A percentile compares a stretch with the other conserved stretches of the same genome.
Conservation (phyloP, 169 alveolate species). For the Cryptosporidium viatorum region DNA sequence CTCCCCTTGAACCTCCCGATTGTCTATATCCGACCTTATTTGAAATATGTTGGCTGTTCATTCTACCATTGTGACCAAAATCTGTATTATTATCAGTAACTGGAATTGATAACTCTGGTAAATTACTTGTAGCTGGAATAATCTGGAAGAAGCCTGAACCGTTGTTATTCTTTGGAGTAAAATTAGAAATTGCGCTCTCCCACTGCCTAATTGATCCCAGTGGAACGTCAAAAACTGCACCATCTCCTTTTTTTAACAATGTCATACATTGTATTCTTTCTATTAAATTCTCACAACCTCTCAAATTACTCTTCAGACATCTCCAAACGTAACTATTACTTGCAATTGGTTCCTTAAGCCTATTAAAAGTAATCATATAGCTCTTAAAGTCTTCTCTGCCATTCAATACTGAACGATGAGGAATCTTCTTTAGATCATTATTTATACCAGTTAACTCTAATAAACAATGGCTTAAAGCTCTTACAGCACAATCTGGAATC, state of each 20-base stretch:
- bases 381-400: conserved; percentile 78
- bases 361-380: conserved; percentile 53
- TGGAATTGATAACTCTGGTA: conserved; percentile 62
- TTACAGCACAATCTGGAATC: conserved; percentile 44
- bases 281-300: conserved; percentile 47
- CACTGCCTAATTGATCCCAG: conserved; percentile 38
- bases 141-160: conserved; percentile 20
- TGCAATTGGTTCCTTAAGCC: conserved; percentile 38
- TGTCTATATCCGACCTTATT: conserved; percentile 66
- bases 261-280: conserved; percentile 73
- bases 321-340: conserved; percentile 72
- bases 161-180: neutral
- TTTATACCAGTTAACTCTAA: conserved; percentile 60
- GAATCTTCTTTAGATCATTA: conserved; percentile 25
- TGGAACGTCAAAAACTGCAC: conserved; percentile 74
- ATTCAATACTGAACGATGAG: conserved; percentile 73
- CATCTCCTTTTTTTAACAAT: conserved; percentile 58
- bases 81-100: conserved; percentile 8
- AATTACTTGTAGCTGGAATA: conserved; percentile 58
- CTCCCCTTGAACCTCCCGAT: conserved; percentile 25
- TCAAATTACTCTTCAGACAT: conserved; percentile 46
- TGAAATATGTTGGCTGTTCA: conserved; percentile 63
- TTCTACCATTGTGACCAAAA: conserved; percentile 66
- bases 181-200: conserved; percentile 57
- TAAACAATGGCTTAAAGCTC: conserved; percentile 46